These are phyloP conservation scores for Tetrahymena elliotti DNA, from an alignment of 73 alveolate species.

Conservation along the genomic window DNA sequence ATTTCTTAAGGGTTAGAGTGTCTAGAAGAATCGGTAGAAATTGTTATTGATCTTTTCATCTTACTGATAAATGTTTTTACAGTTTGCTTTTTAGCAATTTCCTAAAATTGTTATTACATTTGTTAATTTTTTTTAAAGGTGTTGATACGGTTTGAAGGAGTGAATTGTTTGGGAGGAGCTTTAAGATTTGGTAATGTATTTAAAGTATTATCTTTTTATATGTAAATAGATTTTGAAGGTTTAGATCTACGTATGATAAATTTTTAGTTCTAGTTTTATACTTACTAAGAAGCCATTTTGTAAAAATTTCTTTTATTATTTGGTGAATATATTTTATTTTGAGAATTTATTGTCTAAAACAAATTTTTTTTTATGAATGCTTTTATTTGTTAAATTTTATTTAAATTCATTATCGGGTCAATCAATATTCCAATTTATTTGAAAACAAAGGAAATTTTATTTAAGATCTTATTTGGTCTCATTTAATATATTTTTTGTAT, in stretches of 20 bases:
- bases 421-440: too few relatives aligned
- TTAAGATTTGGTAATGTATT: background rate
- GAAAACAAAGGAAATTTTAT: background rate
- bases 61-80: background rate
- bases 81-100: background rate
- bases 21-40: background rate
- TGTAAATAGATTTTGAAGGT: background rate
- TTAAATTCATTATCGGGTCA: background rate
- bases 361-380: background rate
- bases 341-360: background rate
- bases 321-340: background rate
- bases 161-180: background rate
- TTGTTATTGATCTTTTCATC: background rate
- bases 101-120: background rate
- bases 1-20: background rate
- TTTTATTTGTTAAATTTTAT: too few relatives aligned
- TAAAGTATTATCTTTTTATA: background rate
- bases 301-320: too few relatives aligned
- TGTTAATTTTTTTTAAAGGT: background rate
- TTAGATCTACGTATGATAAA: background rate
- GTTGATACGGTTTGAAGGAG: background rate
- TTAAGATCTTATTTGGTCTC: background rate
- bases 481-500: too few relatives aligned
- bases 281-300: background rate
- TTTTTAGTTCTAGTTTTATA: too few relatives aligned